These are phyloP conservation scores for Aspergillus haitiensis DNA, from an alignment of 495 filamentous ascomycete species.

Conservation along the genomic window DNA sequence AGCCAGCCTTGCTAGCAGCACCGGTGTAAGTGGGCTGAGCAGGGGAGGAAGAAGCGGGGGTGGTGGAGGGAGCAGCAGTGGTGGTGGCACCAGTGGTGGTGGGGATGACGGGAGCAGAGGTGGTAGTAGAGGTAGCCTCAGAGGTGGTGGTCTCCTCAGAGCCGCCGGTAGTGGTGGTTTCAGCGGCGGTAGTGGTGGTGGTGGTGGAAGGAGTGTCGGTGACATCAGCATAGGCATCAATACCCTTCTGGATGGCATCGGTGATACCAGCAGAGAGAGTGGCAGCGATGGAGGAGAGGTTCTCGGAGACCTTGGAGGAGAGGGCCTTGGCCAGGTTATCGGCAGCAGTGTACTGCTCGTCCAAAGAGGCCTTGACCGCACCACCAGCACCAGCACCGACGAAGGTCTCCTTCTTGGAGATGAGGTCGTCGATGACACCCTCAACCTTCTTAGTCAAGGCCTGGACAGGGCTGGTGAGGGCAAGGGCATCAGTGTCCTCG, in stretches of 20 bases:
- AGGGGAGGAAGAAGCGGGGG: conserved; percentile 17
- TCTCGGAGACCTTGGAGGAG: conserved; percentile 36
- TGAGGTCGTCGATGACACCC: conserved; percentile 32
- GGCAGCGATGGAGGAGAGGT: conserved; percentile 26
- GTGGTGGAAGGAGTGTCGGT: conserved; percentile 15
- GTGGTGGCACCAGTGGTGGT: conserved; percentile 3
- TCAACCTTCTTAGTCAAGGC: conserved; percentile 35
- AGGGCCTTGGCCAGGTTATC: conserved; percentile 33
- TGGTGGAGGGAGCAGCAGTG: conserved; percentile 6
- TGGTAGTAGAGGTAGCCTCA: conserved; percentile 14
- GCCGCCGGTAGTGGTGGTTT: background rate
- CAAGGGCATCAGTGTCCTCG: conserved; percentile 31
- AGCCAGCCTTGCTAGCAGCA: conserved; percentile 32
- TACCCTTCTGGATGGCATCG: conserved; percentile 33
- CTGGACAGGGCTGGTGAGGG: conserved; percentile 34
- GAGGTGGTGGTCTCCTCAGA: conserved; percentile 3
- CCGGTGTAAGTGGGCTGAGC: conserved; percentile 33
- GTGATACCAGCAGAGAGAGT: conserved; percentile 35
- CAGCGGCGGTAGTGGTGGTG: conserved; percentile 15
- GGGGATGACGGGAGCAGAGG: conserved; percentile 19
- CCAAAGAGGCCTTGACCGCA: conserved; percentile 26
- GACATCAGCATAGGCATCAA: conserved; percentile 27
- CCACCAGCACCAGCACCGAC: conserved; percentile 34
- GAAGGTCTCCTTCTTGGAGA: conserved; percentile 40
- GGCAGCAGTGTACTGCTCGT: conserved; percentile 34